Percentiles rank a stretch among this genome's conserved stretches.
Evolutionary conservation across 345 rosid genomes (phyloP).

Genomic region (Microthlaspi erraticum): DNA sequence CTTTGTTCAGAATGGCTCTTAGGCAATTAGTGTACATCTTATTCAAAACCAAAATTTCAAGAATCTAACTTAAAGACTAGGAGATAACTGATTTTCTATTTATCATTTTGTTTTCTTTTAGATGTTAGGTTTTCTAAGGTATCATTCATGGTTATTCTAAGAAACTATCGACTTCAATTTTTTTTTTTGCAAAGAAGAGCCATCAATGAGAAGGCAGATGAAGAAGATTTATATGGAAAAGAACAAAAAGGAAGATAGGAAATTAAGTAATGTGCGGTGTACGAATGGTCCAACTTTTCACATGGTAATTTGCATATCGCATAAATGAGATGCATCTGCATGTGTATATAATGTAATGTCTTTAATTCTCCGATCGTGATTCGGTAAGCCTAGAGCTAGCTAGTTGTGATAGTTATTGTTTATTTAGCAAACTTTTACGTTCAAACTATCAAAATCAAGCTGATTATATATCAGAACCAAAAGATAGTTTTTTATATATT

Average conservation of each 20-base stretch:
- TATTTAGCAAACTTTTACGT: background rate
- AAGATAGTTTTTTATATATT: background rate
- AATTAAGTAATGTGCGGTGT: constrained; percentile 35
- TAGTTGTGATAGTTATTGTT: constrained; percentile 5
- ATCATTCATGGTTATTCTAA: background rate
- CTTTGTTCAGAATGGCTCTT: constrained; percentile 20
- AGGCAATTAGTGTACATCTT: background rate
- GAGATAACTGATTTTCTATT: constrained; percentile 2
- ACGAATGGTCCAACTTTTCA: constrained; percentile 39
- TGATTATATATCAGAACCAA: background rate
- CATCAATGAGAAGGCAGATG: constrained; percentile 12
- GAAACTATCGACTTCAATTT: constrained; percentile 7
- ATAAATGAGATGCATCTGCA: constrained; percentile 33
- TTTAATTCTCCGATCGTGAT: constrained; percentile 16
- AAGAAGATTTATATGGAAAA: constrained; percentile 10
- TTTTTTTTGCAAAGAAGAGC: background rate
- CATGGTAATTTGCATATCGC: constrained; percentile 25
- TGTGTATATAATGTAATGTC: constrained; percentile 17
- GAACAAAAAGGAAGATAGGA: constrained; percentile 28
- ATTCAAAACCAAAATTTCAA: background rate
- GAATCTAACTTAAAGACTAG: background rate
- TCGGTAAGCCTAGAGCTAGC: constrained; percentile 31
- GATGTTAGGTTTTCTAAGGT: constrained; percentile 10
- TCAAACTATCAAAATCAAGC: background rate
- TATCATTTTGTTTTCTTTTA: background rate